phyloP scores from a whole-genome alignment of 129 eudicot genomes.

The Rutidosis leptorrhynchoides region DNA sequence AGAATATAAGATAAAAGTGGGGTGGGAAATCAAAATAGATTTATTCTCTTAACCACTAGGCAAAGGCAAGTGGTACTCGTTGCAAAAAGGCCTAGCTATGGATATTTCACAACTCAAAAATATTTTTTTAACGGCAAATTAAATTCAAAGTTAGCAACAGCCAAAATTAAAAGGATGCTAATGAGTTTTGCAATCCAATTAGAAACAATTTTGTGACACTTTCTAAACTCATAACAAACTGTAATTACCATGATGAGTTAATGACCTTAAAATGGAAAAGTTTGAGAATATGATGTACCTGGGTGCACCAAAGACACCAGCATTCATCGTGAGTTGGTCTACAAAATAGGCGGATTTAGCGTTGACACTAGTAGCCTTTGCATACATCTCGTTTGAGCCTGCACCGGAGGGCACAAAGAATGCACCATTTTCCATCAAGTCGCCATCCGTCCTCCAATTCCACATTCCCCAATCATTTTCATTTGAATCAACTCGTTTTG shows the following conservation, averaged over 20 bases:
- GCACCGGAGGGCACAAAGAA: constrained; percentile 58
- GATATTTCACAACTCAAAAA: not conserved
- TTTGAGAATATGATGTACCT: constrained; percentile 13
- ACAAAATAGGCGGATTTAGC: constrained; percentile 38
- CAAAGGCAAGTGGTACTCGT: constrained; percentile 23
- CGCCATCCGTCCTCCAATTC: constrained; percentile 74
- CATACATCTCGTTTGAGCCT: constrained; percentile 30
- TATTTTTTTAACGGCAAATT: too few relatives aligned
- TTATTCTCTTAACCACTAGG: constrained; percentile 29
- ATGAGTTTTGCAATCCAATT: too few relatives aligned
- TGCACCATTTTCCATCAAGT: constrained; percentile 67
- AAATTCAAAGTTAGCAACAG: too few relatives aligned
- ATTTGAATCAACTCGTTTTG: constrained; percentile 53
- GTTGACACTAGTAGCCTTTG: constrained; percentile 41
- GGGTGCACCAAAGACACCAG: constrained; percentile 38
- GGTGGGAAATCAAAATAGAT: constrained; percentile 8
- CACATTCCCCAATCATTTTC: constrained; percentile 55
- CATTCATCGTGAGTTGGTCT: constrained; percentile 34
- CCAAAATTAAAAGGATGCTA: too few relatives aligned
- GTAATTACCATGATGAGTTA: constrained; percentile 20
- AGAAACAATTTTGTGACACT: too few relatives aligned
- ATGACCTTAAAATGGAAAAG: constrained; percentile 7
- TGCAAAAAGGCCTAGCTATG: not conserved
- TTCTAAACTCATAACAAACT: too few relatives aligned
- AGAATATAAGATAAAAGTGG: constrained; percentile 20